Conservation (phyloP, 2,329 filamentous ascomycete genomes). For the Colletotrichum endophyticum region DNA sequence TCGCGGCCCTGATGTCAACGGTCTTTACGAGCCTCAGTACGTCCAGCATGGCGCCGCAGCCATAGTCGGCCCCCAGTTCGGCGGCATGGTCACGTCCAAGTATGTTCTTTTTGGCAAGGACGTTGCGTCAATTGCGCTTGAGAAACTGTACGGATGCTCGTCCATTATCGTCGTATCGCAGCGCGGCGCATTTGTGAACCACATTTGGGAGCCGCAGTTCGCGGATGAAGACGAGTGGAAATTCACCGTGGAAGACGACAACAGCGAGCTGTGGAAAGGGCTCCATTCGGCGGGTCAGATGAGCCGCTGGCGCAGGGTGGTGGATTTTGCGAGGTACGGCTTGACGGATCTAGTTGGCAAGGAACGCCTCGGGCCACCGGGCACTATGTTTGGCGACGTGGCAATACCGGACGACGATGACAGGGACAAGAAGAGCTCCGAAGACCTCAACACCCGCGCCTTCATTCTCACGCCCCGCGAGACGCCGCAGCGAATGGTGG, state of each 20-base stretch:
- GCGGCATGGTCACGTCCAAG: not conserved
- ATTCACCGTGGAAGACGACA: not conserved
- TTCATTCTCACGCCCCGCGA: not conserved
- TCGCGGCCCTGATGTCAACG: not conserved
- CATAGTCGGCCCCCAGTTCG: fast-evolving
- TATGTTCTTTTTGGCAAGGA: not conserved
- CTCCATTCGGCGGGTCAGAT: fast-evolving
- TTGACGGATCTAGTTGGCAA: not conserved
- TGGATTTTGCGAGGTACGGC: not conserved
- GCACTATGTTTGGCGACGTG: not conserved
- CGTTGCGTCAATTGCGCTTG: not conserved
- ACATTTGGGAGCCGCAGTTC: not conserved
- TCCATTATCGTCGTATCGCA: not conserved
- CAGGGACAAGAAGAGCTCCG: not conserved
- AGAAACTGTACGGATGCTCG: not conserved
- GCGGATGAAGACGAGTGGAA: not conserved
- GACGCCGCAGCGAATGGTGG: fast-evolving
- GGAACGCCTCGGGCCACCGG: not conserved
- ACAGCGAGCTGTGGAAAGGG: not conserved
- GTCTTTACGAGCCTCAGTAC: not conserved
- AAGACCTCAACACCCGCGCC: not conserved
- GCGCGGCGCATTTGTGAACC: not conserved
- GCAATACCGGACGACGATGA: not conserved
- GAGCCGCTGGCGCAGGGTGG: not conserved
- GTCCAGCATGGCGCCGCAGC: fast-evolving